A percentile compares a stretch with the other conserved stretches of the same genome.
Evolutionary conservation across 208 protist genomes (phyloP).

Genomic region (Trypanosoma mega): DNA sequence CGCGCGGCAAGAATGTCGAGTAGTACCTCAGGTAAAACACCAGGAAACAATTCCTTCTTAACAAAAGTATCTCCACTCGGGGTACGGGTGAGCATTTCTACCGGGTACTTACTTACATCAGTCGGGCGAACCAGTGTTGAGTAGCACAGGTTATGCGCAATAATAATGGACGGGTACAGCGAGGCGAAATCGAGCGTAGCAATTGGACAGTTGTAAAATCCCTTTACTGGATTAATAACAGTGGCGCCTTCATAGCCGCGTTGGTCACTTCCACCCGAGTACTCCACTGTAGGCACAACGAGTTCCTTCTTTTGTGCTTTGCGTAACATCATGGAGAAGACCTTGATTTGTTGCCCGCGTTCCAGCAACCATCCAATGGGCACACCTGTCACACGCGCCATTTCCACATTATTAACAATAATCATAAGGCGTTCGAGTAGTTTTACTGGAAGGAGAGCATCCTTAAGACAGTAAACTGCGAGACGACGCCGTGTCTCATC

Average conservation of each 20-base stretch:
- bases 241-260: conserved; percentile 97
- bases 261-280: conserved; percentile 45
- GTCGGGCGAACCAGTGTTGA: conserved; percentile 77
- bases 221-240: conserved; percentile 97
- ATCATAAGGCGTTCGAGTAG: conserved; percentile 99
- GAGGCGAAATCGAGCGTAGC: conserved; percentile 99
- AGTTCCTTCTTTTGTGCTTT: conserved; percentile 78
- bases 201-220: conserved; percentile 98
- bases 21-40: conserved; percentile 86
- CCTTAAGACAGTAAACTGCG: conserved; percentile 99
- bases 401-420: conserved; percentile 99
- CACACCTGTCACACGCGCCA: conserved; percentile 99
- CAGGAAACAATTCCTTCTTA: conserved; percentile 67
- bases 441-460: conserved; percentile 95
- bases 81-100: conserved; percentile 60
- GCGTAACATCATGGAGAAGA: conserved; percentile 92
- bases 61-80: conserved; percentile 83
- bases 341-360: conserved; percentile 99
- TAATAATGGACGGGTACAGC: conserved; percentile 99
- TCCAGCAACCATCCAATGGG: conserved; percentile 96
- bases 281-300: conserved; percentile 83
- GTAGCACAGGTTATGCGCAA: conserved; percentile 99
- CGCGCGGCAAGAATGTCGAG: conserved; percentile 77
- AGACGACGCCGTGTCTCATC: conserved; percentile 97
- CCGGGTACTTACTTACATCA: conserved; percentile 88